Conservation (phyloP, 2,329 filamentous ascomycete genomes). For the Tolypocladium inflatum region DNA sequence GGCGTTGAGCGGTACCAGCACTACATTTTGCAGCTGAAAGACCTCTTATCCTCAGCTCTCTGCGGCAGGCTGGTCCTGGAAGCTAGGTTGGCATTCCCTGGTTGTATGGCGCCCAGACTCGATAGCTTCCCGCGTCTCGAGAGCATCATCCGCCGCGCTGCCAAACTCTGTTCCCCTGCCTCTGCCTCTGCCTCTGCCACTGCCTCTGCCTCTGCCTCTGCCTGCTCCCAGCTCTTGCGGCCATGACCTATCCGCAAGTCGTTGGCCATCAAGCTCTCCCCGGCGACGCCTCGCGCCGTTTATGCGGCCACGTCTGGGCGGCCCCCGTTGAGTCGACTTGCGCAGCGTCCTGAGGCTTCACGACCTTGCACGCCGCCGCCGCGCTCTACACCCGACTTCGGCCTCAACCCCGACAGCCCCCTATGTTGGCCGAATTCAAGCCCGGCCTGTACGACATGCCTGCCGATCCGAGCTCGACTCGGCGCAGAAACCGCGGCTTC, state of each 20-base stretch:
- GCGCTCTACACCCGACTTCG: background rate
- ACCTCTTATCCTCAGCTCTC: background rate
- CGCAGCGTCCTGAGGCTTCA: background rate
- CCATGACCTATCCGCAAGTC: background rate
- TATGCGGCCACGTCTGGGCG: background rate
- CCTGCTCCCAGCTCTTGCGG: background rate
- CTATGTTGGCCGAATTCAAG: background rate
- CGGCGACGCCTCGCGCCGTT: background rate
- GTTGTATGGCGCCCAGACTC: background rate
- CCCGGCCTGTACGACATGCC: conserved; percentile 13
- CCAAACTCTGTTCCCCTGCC: background rate
- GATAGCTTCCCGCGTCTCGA: background rate
- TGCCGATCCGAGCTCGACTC: conserved; percentile 15
- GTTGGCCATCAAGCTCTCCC: background rate
- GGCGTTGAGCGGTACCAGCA: too few species aligned
- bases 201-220: too few species aligned
- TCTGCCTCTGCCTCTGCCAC: too few species aligned
- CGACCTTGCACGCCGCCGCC: background rate
- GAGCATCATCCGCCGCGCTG: background rate
- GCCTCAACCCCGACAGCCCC: background rate
- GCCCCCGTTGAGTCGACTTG: background rate
- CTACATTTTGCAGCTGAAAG: background rate
- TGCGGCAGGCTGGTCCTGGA: background rate
- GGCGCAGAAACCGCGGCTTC: conserved; percentile 37
- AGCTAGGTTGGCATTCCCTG: conserved; percentile 1